Evolutionary conservation across 306 rosid genomes (phyloP).

Genomic region (Alnus glutinosa): DNA sequence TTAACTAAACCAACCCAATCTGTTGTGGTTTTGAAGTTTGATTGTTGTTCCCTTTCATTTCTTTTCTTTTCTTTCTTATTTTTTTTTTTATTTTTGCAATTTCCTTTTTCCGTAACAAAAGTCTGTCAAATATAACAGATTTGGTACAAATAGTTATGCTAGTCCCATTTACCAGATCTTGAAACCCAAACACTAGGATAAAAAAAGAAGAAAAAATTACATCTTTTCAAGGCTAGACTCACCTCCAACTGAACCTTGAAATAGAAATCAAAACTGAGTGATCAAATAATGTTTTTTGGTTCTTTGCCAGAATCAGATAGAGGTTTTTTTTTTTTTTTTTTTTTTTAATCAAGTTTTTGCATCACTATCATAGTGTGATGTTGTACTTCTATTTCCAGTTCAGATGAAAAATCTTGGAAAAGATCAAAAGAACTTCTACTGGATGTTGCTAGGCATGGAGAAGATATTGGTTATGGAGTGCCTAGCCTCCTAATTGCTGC

Average conservation of each 20-base stretch:
- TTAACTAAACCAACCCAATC: background rate
- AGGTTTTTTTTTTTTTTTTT: background rate
- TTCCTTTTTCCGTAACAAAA: background rate
- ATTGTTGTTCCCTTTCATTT: background rate
- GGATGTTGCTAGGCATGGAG: conserved; percentile 84
- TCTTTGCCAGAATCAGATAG: conserved; percentile 11
- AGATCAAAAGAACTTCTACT: conserved; percentile 72
- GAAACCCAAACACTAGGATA: background rate
- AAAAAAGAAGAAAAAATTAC: background rate
- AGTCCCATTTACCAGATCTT: background rate
- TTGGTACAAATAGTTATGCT: background rate
- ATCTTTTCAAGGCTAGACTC: background rate
- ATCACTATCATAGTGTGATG: conserved; percentile 18
- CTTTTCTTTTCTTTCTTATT: too few species aligned
- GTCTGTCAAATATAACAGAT: background rate
- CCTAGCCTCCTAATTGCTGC: conserved; percentile 90
- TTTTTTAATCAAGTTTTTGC: background rate
- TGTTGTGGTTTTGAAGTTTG: background rate
- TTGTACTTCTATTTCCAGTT: conserved; percentile 55
- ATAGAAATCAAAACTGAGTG: background rate
- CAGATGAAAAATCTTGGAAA: conserved; percentile 84
- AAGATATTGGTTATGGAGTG: conserved; percentile 71
- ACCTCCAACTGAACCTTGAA: background rate
- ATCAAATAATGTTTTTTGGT: background rate
- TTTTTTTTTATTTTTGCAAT: background rate